Evolutionary conservation across 208 protist species (phyloP).

Genomic region (Trypanosoma cruzi): DNA sequence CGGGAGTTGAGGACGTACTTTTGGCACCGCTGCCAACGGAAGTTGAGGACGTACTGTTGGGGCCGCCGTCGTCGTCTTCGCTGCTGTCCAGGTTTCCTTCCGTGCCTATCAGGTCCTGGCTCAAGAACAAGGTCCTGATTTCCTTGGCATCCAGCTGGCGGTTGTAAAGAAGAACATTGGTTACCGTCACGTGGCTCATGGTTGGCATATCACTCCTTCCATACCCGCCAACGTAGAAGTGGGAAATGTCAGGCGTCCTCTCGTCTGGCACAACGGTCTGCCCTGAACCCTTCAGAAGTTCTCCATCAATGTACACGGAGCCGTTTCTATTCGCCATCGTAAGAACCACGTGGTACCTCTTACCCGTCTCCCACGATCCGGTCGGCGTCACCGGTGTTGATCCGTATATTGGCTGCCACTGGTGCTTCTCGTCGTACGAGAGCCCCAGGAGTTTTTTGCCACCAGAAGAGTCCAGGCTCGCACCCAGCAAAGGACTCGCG

Average conservation of each 20-base stretch:
- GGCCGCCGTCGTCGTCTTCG: neutral
- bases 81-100: neutral
- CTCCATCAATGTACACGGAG: slow-evolving; percentile 17
- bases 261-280: neutral
- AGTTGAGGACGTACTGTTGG: neutral
- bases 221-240: slow-evolving; percentile 26
- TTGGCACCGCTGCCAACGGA: neutral
- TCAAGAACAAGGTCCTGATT: slow-evolving; percentile 14
- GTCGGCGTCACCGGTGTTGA: neutral
- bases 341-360: slow-evolving; percentile 14
- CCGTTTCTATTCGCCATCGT: neutral
- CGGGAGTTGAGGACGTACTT: too few species aligned
- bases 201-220: neutral
- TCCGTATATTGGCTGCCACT: slow-evolving; percentile 11
- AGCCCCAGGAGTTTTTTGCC: slow-evolving; percentile 1
- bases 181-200: slow-evolving; percentile 3
- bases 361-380: neutral
- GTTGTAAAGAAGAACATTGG: slow-evolving; percentile 25
- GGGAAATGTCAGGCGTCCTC: neutral
- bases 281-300: neutral
- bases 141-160: slow-evolving; percentile 3
- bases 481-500: slow-evolving; percentile 3
- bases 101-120: neutral
- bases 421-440: neutral
- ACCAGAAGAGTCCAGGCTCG: neutral